Conservation (phyloP, 2,329 filamentous ascomycete genomes). For the Nannizziopsis barbatae region DNA sequence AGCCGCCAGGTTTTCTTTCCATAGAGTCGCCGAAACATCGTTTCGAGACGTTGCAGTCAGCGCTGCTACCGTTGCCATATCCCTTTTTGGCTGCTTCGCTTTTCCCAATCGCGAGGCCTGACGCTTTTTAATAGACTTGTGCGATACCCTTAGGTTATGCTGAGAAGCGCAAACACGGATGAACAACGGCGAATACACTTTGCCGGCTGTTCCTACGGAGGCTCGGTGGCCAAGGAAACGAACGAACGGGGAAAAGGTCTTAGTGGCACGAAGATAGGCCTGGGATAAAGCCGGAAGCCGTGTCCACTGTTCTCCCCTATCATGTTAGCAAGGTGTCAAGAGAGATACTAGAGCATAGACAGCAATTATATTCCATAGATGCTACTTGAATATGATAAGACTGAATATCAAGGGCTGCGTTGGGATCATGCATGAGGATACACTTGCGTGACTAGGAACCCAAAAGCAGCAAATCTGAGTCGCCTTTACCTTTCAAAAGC, state of each 20-base stretch:
- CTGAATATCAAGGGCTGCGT: conserved; percentile 14
- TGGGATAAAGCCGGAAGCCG: conserved; percentile 7
- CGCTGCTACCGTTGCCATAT: conserved; percentile 21
- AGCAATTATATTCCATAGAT: conserved; percentile 3
- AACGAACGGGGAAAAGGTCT: conserved; percentile 13
- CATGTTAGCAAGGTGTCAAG: conserved; percentile 24
- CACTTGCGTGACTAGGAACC: conserved; percentile 15
- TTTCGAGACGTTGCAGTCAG: conserved; percentile 32
- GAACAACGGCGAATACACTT: conserved; percentile 62
- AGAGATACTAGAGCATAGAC: conserved; percentile 1
- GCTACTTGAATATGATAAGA: conserved; percentile 11
- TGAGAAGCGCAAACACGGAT: conserved; percentile 45
- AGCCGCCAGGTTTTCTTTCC: conserved; percentile 76
- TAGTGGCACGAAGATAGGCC: conserved; percentile 19
- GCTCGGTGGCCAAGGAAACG: conserved; percentile 4
- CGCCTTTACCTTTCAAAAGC: conserved; percentile 30
- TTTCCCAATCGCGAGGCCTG: conserved; percentile 25
- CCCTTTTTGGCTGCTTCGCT: conserved; percentile 21
- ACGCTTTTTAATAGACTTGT: conserved; percentile 37
- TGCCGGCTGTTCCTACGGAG: conserved; percentile 35
- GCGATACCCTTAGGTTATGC: conserved; percentile 36
- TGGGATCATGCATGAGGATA: conserved; percentile 12
- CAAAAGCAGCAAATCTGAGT: conserved; percentile 20
- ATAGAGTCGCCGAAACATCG: conserved; percentile 40
- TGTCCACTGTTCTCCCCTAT: conserved; percentile 25